Evolutionary conservation across 805 yeast species (phyloP), one percentile per base, ranked within the genome.

Genomic region (Hemisphaericaspora nanyangensis): DNA sequence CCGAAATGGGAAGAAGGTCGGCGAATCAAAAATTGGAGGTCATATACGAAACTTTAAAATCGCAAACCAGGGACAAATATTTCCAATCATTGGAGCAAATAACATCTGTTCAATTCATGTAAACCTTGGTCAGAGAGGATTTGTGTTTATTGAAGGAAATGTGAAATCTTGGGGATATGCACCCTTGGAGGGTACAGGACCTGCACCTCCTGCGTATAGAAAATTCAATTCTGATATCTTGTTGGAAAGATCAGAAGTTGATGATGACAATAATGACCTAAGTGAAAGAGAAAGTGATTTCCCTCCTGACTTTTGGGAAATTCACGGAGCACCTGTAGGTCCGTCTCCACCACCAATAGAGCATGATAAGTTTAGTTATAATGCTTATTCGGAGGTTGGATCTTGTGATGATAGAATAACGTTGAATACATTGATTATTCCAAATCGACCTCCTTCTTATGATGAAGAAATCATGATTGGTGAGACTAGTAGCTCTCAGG

Each of bases 111-210:
- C 82, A 6, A 68, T 93, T n/a, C 90, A 85, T 59, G 95, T 85
- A 8, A 93, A 88, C 54, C 63, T 93, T 40, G 99, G 99, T 15
- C 91, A 86, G 50, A 72, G 80, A 41, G 97, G 96, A 2, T 89
- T 77, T 62, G 96, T 90, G 2, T 88, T 76, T 55, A 86, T 90
- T 35, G 96, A 90, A 56, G 96, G 87, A 2, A 88, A 89, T 55
- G 95, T 90, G 28, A 89, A 89, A 57, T 88, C 85, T 57, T 89
- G 96, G 96, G 95, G 96, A 5, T 82, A 84, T 52, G 96, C 95
- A n/a, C 91, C 93, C 3, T 72, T 83, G 29, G 85, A 82, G 48
- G 99, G 98, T 1, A 76, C 74, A 35, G 83, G 89, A 42, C 83
- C 95, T 3, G 95, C 98, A 5, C 96, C 98, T 3, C 99, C 99